Evolutionary conservation across 148 eudicot species (phyloP).

Genomic region (Rhododendron kiyosumense): DNA sequence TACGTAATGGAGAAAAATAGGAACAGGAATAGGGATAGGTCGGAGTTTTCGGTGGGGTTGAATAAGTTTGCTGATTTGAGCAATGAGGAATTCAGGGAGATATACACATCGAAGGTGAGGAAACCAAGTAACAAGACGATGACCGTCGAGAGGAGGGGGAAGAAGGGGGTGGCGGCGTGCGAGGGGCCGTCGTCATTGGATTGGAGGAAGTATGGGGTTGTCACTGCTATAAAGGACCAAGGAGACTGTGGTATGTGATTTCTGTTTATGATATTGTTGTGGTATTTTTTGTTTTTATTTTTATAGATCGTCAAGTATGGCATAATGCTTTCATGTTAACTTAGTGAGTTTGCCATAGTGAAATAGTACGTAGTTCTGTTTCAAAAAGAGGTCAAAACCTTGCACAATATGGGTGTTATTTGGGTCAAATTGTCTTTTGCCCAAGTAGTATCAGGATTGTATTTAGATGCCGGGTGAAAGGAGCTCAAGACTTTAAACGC

Average conservation of each 20-base stretch:
- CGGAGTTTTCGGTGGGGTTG: conserved; percentile 43
- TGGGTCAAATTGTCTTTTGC: no score
- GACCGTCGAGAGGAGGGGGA: neutral
- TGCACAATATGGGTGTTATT: neutral
- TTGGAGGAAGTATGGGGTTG: conserved; percentile 57
- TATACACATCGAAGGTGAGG: conserved; percentile 27
- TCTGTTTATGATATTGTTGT: neutral
- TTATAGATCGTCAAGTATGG: neutral
- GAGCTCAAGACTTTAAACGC: neutral
- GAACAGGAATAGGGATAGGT: conserved; percentile 11
- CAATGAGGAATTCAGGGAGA: conserved; percentile 51
- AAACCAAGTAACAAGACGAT: conserved; percentile 15
- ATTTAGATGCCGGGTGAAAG: neutral
- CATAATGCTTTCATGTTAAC: neutral
- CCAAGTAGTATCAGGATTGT: no score
- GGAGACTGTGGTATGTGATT: conserved; percentile 44
- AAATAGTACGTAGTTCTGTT: neutral
- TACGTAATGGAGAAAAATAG: conserved; percentile 34
- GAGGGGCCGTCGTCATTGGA: conserved; percentile 48
- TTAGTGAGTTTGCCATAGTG: neutral
- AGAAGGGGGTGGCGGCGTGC: conserved; percentile 17
- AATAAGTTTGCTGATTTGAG: conserved; percentile 72
- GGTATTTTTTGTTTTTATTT: neutral
- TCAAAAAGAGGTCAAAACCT: neutral
- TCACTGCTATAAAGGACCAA: conserved; percentile 51